Evolutionary conservation across 2,329 filamentous ascomycete genomes (phyloP), one percentile per base, ranked within the genome.

Genomic region (Colletotrichum eremochloae): DNA sequence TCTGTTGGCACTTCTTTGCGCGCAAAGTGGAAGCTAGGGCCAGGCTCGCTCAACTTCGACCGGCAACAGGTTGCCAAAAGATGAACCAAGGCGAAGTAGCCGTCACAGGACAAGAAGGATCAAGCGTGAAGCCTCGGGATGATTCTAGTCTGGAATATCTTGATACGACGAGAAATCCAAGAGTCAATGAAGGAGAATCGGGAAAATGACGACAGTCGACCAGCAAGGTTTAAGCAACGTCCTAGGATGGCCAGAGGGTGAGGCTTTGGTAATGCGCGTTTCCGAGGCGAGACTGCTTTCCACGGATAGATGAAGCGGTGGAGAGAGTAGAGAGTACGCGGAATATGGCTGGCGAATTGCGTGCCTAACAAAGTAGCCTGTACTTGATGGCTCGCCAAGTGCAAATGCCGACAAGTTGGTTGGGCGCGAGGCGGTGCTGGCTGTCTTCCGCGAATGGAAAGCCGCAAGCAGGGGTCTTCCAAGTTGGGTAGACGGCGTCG

Each of bases 401-500:
- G 31, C 15, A 58, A 46, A 29, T 40, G 55, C 56, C 50, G 65
- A 46, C 68, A 68, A 24, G 24, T 24, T 24, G 24, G 66, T 64
- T 69, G 65, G 69, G 66, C 40, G 66, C 36, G 58, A 63, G 69
- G 69, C 69, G 66, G 66, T 72, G 66, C 66, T 64, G 60, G 66
- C 31, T 55, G 69, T 48, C 58, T 69, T 69, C 69, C 63, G 66
- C 69, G 69, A 72, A 72, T 72, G 66, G 58, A 42, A 68, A n/a
- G 58, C 69, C 66, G 69, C 55, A 72, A 72, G 66, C 69, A 72
- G 69, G 69, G 69, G 60, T 69, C 15, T 33, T 52, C 60, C 66
- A 61, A 46, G 57, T 58, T 44, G 63, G 53, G 40, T 33, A 67
- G 60, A 42, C 12, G 48, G 38, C 24, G 48, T 64, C 46, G 63